Evolutionary conservation across 1,284 basidiomycete genomes (phyloP).

Genomic region (Pisolithus thermaeus): DNA sequence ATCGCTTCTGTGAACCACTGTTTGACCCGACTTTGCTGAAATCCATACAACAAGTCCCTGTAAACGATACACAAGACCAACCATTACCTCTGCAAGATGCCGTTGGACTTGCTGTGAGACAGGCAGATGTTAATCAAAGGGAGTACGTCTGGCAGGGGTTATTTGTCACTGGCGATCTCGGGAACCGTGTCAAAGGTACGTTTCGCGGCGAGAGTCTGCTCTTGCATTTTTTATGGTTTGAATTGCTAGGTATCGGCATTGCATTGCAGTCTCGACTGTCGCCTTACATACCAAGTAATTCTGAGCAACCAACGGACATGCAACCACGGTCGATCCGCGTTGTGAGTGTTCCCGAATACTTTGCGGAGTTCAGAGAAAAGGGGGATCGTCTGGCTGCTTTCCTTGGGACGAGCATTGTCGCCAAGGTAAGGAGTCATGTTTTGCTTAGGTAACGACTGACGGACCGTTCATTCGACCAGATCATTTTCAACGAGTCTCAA

Average conservation of each 20-base stretch:
- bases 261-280: constrained; percentile 74
- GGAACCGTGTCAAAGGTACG: constrained; percentile 71
- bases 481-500: constrained; percentile 57
- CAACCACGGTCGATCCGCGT: constrained; percentile 66
- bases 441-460: constrained; percentile 1
- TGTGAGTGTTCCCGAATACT: constrained; percentile 85
- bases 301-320: constrained; percentile 63
- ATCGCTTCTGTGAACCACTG: constrained; percentile 87
- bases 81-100: constrained; percentile 55
- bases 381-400: constrained; percentile 82
- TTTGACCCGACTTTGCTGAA: constrained; percentile 65
- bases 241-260: constrained; percentile 49
- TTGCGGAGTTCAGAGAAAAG: constrained; percentile 83
- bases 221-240: neutral
- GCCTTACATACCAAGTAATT: constrained; percentile 56
- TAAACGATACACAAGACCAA: constrained; percentile 20
- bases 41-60: constrained; percentile 18
- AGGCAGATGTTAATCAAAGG: constrained; percentile 59
- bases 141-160: constrained; percentile 76
- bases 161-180: constrained; percentile 79
- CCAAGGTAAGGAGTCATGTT: constrained; percentile 54
- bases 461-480: constrained; percentile 19
- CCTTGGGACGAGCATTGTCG: constrained; percentile 79
- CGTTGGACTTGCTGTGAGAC: constrained; percentile 54
- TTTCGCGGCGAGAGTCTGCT: neutral